phyloP scores from a whole-genome alignment of 140 eudicot species.

The Flaveria floridana region DNA sequence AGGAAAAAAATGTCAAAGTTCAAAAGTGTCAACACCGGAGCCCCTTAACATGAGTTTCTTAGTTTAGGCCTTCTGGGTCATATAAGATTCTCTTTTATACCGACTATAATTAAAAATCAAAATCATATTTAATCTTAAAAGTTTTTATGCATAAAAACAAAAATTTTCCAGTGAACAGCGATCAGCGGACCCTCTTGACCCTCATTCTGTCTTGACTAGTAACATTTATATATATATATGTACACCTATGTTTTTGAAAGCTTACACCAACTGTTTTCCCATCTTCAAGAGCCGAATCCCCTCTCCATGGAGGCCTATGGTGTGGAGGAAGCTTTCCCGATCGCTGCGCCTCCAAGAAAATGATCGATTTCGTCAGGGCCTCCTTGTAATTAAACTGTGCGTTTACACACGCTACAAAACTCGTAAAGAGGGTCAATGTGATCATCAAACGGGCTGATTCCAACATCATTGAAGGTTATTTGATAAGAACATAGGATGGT shows the following conservation, averaged over 20 bases:
- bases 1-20: slow-evolving; percentile 7
- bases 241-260: too few relatives aligned
- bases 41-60: too few relatives aligned
- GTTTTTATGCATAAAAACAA: too few relatives aligned
- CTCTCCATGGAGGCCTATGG: slow-evolving; percentile 70
- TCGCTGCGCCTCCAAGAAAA: slow-evolving; percentile 86
- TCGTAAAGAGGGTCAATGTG: slow-evolving; percentile 30
- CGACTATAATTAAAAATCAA: too few relatives aligned
- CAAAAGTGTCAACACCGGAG: background rate
- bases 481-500: background rate
- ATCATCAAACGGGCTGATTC: slow-evolving; percentile 27
- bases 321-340: slow-evolving; percentile 83
- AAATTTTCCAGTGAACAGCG: too few relatives aligned
- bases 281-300: slow-evolving; percentile 80
- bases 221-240: background rate
- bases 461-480: slow-evolving; percentile 12
- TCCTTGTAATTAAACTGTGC: slow-evolving; percentile 52
- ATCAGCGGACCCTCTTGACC: too few relatives aligned
- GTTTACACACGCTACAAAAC: slow-evolving; percentile 29
- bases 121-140: too few relatives aligned
- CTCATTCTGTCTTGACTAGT: background rate
- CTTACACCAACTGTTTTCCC: slow-evolving; percentile 66
- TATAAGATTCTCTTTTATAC: too few relatives aligned
- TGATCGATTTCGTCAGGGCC: slow-evolving; percentile 67
- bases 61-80: too few relatives aligned